Evolutionary conservation across 345 rosid genomes (phyloP).

Genomic region (Populus alba): DNA sequence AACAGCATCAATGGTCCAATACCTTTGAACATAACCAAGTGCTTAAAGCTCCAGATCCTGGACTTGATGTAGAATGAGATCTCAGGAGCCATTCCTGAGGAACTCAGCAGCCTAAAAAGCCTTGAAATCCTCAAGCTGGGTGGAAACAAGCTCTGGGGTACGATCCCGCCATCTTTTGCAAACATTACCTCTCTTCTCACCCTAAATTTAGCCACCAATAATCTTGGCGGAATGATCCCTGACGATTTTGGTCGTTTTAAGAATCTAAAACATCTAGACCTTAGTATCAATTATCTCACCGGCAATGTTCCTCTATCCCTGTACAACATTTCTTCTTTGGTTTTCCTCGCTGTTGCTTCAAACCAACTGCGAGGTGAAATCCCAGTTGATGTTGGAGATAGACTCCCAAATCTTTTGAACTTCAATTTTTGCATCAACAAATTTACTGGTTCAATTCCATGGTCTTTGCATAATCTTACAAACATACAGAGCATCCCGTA

Average conservation of each 20-base stretch:
- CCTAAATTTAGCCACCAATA: not conserved
- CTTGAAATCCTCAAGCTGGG: not conserved
- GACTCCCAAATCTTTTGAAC: slow-evolving; percentile 38
- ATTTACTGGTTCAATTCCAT: slow-evolving; percentile 41
- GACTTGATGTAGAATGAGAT: slow-evolving; percentile 43
- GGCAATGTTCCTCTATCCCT: not conserved
- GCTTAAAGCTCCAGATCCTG: not conserved
- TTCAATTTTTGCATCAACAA: slow-evolving; percentile 40
- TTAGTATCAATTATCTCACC: not conserved
- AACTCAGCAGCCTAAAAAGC: not conserved
- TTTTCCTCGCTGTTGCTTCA: no score
- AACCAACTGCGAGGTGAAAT: not conserved
- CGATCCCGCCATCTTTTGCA: not conserved
- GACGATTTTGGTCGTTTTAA: not conserved
- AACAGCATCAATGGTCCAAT: not conserved
- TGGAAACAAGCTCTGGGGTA: not conserved
- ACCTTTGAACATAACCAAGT: not conserved
- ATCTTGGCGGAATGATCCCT: not conserved
- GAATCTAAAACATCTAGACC: not conserved
- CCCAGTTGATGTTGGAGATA: slow-evolving; percentile 39
- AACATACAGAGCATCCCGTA: slow-evolving; percentile 30
- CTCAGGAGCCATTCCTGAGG: slow-evolving; percentile 32
- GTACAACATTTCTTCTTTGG: no score
- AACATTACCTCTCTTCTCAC: not conserved
- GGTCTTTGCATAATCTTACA: slow-evolving; percentile 41